Evolutionary conservation across 306 rosid genomes (phyloP), one percentile per base, ranked within the genome.

Genomic region (Sindora glabra): DNA sequence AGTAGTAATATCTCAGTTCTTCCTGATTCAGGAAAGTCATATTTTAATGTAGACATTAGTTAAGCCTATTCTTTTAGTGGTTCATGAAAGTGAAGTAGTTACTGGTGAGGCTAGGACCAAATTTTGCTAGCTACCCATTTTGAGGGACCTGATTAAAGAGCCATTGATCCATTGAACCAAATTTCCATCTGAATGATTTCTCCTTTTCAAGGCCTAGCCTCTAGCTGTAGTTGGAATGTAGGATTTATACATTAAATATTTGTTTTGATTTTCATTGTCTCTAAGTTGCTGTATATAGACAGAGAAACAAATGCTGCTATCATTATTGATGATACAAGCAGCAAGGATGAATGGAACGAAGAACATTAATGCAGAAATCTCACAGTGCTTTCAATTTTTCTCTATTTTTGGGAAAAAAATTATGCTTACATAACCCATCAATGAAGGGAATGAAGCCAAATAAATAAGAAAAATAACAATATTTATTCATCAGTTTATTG

Each of bases 31-130:
- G 70, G 61, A 39, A 72, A 78, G 85, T 60, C 46, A 55, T 26
- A 37, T 59, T 70, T 48, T 24, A 52, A 47, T 53, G 51, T 76
- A 76, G 34, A 22, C 33, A 3, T 10, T 48, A 48, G 18, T 48
- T 46, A 8, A 32, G n/a, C n/a, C 64, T 68, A 79, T 86, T 78
- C 78, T 86, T 83, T 77, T 66, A 34, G 34, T 42, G 69, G 65
- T n/a, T n/a, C n/a, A n/a, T n/a, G n/a, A n/a, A n/a, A n/a, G 49
- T 44, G 60, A 21, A 41, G 77, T 56, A 47, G 56, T 58, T 78
- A 37, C 64, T 64, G 56, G 76, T 59, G 76, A 78, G 68, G 59
- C 40, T 12, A 17, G 40, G 67, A 47, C 53, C n/a, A 42, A 58
- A 52, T 77, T 73, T 68, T 68, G 62, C 70, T 72, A 58, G 39